These are phyloP conservation scores for Isoetes taiwanensis DNA, from an alignment of 75 land plant genomes.

Conservation along the genomic window DNA sequence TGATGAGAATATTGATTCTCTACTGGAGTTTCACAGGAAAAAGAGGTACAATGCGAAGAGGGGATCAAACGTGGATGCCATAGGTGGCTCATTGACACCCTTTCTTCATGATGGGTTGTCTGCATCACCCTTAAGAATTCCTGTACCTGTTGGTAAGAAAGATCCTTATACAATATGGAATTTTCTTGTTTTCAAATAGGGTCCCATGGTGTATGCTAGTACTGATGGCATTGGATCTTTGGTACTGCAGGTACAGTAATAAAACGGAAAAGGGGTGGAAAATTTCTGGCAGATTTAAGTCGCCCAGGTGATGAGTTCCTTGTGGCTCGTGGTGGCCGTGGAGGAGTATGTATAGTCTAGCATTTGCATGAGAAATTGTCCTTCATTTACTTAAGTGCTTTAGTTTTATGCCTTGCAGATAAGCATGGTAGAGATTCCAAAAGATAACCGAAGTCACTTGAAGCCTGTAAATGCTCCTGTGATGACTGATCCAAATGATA, in stretches of 20 bases:
- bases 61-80: constrained; percentile 83
- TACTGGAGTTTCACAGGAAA: constrained; percentile 59
- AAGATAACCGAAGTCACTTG: constrained; percentile 37
- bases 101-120: constrained; percentile 51
- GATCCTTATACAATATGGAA: neutral
- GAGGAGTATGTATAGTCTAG: constrained; percentile 60
- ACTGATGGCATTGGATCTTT: neutral
- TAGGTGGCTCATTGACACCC: constrained; percentile 53
- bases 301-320: constrained; percentile 74
- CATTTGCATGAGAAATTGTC: no score
- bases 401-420: constrained; percentile 34
- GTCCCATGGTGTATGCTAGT: neutral
- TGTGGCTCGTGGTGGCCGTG: constrained; percentile 96
- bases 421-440: constrained; percentile 67
- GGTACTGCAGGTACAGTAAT: constrained; percentile 69
- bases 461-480: constrained; percentile 38
- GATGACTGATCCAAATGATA: constrained; percentile 74
- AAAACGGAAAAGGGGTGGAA: constrained; percentile 68
- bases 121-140: constrained; percentile 60
- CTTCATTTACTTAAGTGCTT: no score
- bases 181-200: neutral
- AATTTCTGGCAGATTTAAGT: constrained; percentile 74
- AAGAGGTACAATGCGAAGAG: constrained; percentile 70
- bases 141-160: constrained; percentile 80
- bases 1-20: constrained; percentile 59